Evolutionary conservation across 345 rosid species (phyloP), one percentile per base, ranked within the genome.

Genomic region (Erysimum cheiranthoides): DNA sequence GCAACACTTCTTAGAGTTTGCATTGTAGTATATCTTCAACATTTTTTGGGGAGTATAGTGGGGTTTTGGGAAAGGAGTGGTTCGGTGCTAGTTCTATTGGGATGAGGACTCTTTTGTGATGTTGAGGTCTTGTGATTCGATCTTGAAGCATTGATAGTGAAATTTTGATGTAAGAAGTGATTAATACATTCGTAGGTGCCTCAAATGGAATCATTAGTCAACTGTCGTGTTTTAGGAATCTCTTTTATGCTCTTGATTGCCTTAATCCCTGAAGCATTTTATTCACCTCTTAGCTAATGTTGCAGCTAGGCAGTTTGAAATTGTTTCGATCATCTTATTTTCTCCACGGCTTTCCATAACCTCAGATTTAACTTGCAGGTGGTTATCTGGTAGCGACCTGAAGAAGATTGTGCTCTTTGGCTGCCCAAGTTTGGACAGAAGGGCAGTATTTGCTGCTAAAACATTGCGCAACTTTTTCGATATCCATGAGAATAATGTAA

Each of bases 311-410:
- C 1, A 65, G 32, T 49, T 36, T 57, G 13, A 28, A 10, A 56
- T 47, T 28, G 56, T 46, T 47, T 32, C 3, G 1, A 46, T 71
- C 61, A 57, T 56, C 14, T 36, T 54, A 27, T 45, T 54, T 45
- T 63, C 6, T 65, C 51, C 16, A 35, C 5, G n/a, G 50, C 36
- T 35, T 4, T 65, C 16, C 13, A 31, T 70, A 71, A 78, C 49
- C 60, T 56, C 61, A 12, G 31, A 61, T 80, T 78, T 74, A 76
- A 66, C 67, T 45, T 78, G 16, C 81, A 93, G 98, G 82, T 88
- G 93, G 96, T 78, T 93, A 75, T 88, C 96, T 21, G 90, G 96
- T 38, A 83, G 84, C 16, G 86, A 88, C 73, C 74, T 93, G 81
- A 88, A 89, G 80, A 86, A 66, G 61, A 72, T 89, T 61, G 93